Evolutionary conservation across 1,284 basidiomycete genomes (phyloP), one percentile per base, ranked within the genome.

Genomic region (Cryptococcus sp.): DNA sequence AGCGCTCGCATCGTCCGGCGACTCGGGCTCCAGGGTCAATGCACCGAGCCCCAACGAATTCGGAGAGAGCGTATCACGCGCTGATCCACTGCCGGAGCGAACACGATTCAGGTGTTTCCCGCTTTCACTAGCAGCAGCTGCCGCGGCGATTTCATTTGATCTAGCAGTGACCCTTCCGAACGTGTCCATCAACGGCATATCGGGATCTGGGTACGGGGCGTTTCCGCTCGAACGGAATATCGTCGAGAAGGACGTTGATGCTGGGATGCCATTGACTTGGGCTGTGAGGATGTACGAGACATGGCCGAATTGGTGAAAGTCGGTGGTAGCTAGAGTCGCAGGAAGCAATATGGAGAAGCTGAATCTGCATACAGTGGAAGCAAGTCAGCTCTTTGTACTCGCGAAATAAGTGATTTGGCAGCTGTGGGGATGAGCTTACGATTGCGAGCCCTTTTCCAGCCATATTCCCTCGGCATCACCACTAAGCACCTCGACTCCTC

Each of bases 391-490:
- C 5, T 35, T 13, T 3, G 2, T 35, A 35, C 13, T 35, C 31
- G 31, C 8, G 13, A 35, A 2, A 35, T 35, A 10, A 35, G 7
- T 31, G 27, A 31, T 31, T 10, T 38, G 31, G 10, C 5, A n/a
- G 16, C 15, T 25, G 35, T 41, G 2, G 22, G 6, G 1, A 16
- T 10, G 16, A 1, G 59, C 71, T 55, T 54, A 71, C 70, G 57
- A 68, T 48, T 75, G 73, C 23, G 47, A 56, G 5, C 70, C 70
- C 63, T 76, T 71, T 49, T 76, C 73, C 13, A 76, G 60, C 74
- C 74, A 76, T 22, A 76, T 74, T 0, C 73, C 74, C 7, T 75
- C 73, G n/a, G 59, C 58, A 46, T 67, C 60, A n/a, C 68, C 70
- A 31, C 62, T 55, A 10, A 71, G 50, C 10, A 77, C 60, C 58